Evolutionary conservation across 2,329 filamentous ascomycete genomes (phyloP), one percentile per base, ranked within the genome.

Genomic region (Ascochyta koolunga): DNA sequence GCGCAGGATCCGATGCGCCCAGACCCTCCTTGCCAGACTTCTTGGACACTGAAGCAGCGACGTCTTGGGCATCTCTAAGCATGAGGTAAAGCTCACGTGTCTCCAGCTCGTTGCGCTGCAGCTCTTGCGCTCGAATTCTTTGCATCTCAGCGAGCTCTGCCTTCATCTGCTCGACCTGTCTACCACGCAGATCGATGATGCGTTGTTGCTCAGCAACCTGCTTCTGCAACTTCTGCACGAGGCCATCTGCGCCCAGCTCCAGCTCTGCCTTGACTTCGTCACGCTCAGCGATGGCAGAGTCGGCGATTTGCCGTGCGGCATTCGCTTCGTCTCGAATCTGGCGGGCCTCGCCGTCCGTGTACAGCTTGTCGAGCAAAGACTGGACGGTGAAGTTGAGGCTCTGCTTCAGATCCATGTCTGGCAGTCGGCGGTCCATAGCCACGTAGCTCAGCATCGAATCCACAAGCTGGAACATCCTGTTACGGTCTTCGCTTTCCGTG

Each of bases 381-480:
- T 98, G 95, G 9, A 99, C 95, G 0, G 93, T 97, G 69, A 98
- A 98, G 74, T 96, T 97, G 61, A 99, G 84, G 70, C 92, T 96
- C 75, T 98, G 93, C 79, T 97, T 97, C 55, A 99, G 84, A 74
- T 99, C 95, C 87, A 98, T 93, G 76, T 99, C 93, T 33, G 95
- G 95, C 61, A 98, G 77, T 60, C 95, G 85, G 70, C 95, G 86
- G 76, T 99, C 95, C 93, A 99, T 99, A 66, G 93, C 93, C 59
- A 99, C 93, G 76, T 98, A 98, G 76, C 92, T 96, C 62, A 99
- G 86, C 92, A 98, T 98, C n/a, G 91, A 89, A 76, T 99, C 95
- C 24, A 98, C 93, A 24, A 99, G 85, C 79, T 98, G 95, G 78
- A 98, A 99, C 89, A 97, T 95, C 42, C 91, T 88, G 58, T 97